phyloP scores from a whole-genome alignment of 371 early-diverging fungal genomes.

The Basidiobolus heterosporus region DNA sequence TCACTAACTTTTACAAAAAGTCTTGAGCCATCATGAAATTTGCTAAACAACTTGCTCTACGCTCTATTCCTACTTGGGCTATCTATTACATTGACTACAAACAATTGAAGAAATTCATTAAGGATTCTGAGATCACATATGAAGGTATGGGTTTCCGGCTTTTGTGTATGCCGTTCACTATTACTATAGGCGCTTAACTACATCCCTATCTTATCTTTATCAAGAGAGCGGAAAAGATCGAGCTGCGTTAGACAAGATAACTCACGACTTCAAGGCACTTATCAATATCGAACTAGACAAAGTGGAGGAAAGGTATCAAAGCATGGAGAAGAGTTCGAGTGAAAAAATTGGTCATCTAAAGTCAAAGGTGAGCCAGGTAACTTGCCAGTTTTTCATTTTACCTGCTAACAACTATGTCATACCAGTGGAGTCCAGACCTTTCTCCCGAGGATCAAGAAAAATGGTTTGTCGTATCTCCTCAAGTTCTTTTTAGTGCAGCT shows the following conservation, averaged over 20 bases:
- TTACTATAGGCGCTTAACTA: too few species aligned
- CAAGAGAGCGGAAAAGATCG: neutral
- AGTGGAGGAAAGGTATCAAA: slow-evolving; percentile 28
- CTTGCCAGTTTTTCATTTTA: neutral
- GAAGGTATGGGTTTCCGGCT: slow-evolving; percentile 1
- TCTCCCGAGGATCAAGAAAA: slow-evolving; percentile 14
- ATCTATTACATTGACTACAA: slow-evolving; percentile 36
- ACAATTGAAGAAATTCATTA: slow-evolving; percentile 24
- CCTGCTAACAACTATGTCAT: neutral
- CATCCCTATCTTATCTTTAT: neutral
- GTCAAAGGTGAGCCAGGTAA: slow-evolving; percentile 7
- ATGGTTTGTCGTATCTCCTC: slow-evolving; percentile 16
- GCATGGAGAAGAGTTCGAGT: slow-evolving; percentile 18
- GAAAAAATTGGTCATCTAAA: slow-evolving; percentile 15
- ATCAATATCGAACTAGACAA: slow-evolving; percentile 26
- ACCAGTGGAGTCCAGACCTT: slow-evolving; percentile 24
- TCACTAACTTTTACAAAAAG: too few species aligned
- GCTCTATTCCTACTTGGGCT: slow-evolving; percentile 33
- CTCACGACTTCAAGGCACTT: slow-evolving; percentile 14
- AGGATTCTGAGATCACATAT: slow-evolving; percentile 2
- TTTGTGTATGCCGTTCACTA: too few species aligned
- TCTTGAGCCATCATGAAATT: slow-evolving; percentile 25
- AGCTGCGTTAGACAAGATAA: slow-evolving; percentile 7
- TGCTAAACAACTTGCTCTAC: slow-evolving; percentile 35
- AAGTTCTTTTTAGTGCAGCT: neutral